Base-by-base conservation (phyloP, 2,329 filamentous ascomycete species). In the Seiridium unicorne region DNA sequence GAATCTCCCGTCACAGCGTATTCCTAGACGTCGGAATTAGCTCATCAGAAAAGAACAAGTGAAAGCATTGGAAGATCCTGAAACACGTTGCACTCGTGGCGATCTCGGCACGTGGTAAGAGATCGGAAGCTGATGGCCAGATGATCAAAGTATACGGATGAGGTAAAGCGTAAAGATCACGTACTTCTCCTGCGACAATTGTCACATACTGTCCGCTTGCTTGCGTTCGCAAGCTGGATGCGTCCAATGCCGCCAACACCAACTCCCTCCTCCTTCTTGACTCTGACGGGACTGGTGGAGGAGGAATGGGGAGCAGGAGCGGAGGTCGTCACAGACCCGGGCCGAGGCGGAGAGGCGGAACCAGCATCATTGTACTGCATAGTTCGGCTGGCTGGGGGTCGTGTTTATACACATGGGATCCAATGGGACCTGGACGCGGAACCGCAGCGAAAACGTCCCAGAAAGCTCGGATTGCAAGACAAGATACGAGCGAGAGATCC, bases 171-270 rank as follows among this genome's bases (percentile, higher is more conserved):
- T 26, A 32, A 35, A 34, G 46, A 51, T 34, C 38, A 71, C 76
- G 62, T 73, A 78, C 78, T 70, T 64, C 77, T 71, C 64, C 75
- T 68, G 57, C 78, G 74, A 66, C 78, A 80, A 63, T 80, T 76
- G 61, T 80, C 78, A 65, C 78, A 80, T 40, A 80, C 77, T 36
- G 73, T 79, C 44, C 77, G 72, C 61, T 72, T 74, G 47, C 47
- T 60, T 36, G 63, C 49, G 4, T 54, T 54, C 32, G 61, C 51
- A 32, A 51, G 10, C 51, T 62, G 55, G 10, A 61, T 35, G 32
- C 44, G 55, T 36, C 51, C 11, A 55, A 44, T n/a, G 44, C 32
- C 42, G 35, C 26, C 44, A 44, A 32, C 7, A 7, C 55, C 51
- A 48, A 55, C 18, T 5, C 13, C 13, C 11, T 55, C 51, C 10